Conservation (phyloP, 805 yeast genomes). For the Cyberlindnera lachancei region DNA sequence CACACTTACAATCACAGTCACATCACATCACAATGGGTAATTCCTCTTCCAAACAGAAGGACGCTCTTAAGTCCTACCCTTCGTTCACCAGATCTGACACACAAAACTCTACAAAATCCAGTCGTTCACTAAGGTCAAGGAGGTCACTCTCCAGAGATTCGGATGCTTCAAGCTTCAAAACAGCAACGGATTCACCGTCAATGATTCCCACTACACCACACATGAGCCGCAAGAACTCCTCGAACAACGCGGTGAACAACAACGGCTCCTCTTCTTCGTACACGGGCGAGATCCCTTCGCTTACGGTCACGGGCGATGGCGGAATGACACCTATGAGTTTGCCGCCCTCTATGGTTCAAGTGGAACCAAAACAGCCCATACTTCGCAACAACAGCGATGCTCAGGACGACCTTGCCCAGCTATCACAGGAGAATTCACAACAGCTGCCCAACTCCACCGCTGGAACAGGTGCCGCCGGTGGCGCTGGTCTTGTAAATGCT, state of each 20-base stretch:
- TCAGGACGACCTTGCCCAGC: slow-evolving; percentile 12
- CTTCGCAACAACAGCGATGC: slow-evolving; percentile 40
- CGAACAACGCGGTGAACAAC: slow-evolving; percentile 4
- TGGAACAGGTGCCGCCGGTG: slow-evolving; percentile 6
- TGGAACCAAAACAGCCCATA: slow-evolving; percentile 70
- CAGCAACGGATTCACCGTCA: slow-evolving; percentile 25
- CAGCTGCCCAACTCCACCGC: no score
- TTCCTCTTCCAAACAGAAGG: slow-evolving; percentile 24
- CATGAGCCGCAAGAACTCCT: slow-evolving; percentile 20
- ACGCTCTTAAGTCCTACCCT: slow-evolving; percentile 28
- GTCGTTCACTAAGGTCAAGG: slow-evolving; percentile 35
- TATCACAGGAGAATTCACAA: no score
- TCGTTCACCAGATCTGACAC: slow-evolving; percentile 48
- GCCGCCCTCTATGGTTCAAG: slow-evolving; percentile 63
- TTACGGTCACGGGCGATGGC: slow-evolving; percentile 22
- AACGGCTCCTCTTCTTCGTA: slow-evolving; percentile 3
- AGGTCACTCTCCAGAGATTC: slow-evolving; percentile 21
- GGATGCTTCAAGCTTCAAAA: slow-evolving; percentile 25
- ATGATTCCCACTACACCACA: slow-evolving; percentile 20
- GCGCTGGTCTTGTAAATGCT: no score
- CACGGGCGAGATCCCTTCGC: slow-evolving; percentile 12
- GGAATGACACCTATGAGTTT: slow-evolving; percentile 24
- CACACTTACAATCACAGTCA: no score
- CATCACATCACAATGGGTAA: slow-evolving; percentile 24
- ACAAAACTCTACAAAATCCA: slow-evolving; percentile 39